phyloP scores from a whole-genome alignment of 2,329 filamentous ascomycete genomes.

The Sclerotinia glacialis region DNA sequence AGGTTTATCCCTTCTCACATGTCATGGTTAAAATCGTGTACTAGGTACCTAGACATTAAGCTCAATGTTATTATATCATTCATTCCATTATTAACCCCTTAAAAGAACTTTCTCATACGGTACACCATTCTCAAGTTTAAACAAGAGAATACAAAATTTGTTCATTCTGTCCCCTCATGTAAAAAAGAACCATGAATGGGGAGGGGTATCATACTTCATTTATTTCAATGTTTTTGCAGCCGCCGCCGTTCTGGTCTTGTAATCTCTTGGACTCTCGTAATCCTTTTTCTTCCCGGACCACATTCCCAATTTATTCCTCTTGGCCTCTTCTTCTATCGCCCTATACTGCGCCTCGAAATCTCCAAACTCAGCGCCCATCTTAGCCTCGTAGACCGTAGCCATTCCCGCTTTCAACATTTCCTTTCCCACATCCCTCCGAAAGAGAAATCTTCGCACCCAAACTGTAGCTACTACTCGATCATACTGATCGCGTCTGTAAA shows the following conservation, averaged over 20 bases:
- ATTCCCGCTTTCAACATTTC: constrained; percentile 84
- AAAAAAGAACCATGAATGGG: not conserved
- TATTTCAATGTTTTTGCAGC: constrained; percentile 37
- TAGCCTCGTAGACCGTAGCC: constrained; percentile 92
- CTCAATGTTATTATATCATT: not conserved
- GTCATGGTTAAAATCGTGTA: not conserved
- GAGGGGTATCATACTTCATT: constrained; percentile 15
- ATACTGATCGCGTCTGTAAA: constrained; percentile 88
- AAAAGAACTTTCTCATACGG: not conserved
- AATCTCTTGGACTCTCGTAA: constrained; percentile 83
- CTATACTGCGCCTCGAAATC: constrained; percentile 61
- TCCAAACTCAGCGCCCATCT: constrained; percentile 85
- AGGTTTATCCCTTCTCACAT: constrained; percentile 1
- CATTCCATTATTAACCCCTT: not conserved
- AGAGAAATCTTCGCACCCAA: constrained; percentile 62
- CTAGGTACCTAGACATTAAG: not conserved
- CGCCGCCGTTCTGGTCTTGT: constrained; percentile 60
- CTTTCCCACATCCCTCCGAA: constrained; percentile 77
- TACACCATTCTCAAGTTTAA: not conserved
- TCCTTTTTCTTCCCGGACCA: constrained; percentile 65
- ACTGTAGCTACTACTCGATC: constrained; percentile 86
- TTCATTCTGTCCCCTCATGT: not conserved
- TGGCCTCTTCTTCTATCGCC: constrained; percentile 64
- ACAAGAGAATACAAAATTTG: not conserved
- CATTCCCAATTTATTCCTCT: constrained; percentile 63